Conservation (phyloP, 176 grass and related monocot genomes). For the Melocanna baccifera region DNA sequence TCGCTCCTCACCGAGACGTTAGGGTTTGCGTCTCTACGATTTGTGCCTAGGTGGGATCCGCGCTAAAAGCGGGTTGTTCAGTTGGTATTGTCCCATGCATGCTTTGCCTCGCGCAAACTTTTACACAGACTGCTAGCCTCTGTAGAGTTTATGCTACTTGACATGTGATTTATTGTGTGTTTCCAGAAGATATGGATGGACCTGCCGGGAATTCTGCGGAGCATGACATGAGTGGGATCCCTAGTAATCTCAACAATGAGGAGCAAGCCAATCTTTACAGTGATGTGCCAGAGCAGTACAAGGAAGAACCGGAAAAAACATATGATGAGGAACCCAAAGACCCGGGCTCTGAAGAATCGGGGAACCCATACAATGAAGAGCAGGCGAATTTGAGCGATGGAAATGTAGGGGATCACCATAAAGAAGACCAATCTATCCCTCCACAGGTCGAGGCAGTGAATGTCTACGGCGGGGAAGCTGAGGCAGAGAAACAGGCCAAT, state of each 20-base stretch:
- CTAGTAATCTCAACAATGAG: constrained; percentile 7
- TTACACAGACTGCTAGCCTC: neutral
- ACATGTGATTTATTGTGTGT: constrained; percentile 1
- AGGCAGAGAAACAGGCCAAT: constrained; percentile 17
- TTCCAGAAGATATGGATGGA: constrained; percentile 65
- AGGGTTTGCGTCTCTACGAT: neutral
- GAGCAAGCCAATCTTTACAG: constrained; percentile 17
- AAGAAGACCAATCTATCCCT: constrained; percentile 17
- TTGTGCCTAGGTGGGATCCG: neutral
- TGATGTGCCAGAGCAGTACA: constrained; percentile 24
- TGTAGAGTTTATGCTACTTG: neutral
- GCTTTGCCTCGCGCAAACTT: neutral
- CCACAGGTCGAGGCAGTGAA: constrained; percentile 9
- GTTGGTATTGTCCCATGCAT: neutral
- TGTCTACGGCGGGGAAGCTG: constrained; percentile 15
- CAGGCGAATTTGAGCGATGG: neutral
- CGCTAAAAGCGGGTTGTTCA: neutral
- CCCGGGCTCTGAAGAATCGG: constrained; percentile 15
- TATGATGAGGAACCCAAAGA: constrained; percentile 23
- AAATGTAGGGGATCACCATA: constrained; percentile 1
- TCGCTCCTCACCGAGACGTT: neutral
- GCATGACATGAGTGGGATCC: constrained; percentile 33
- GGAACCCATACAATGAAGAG: constrained; percentile 15
- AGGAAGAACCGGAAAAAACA: constrained; percentile 25
- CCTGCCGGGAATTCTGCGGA: constrained; percentile 33